Percentiles rank a stretch among this genome's conserved stretches.
These are phyloP conservation scores for Prunus yedoensis DNA, from an alignment of 331 rosid genomes.

Conservation along the genomic window DNA sequence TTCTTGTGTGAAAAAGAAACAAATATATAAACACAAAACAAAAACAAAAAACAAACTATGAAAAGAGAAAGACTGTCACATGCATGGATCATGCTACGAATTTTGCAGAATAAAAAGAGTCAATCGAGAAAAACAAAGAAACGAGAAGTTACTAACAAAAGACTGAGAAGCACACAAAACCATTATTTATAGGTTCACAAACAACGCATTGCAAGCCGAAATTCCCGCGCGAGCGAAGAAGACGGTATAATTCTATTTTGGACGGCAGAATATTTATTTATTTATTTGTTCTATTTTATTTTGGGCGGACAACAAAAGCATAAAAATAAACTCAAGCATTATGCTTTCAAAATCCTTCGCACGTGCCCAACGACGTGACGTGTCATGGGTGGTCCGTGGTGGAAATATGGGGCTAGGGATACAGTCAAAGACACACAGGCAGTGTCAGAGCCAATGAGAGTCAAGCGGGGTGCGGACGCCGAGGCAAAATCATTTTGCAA, in stretches of 20 bases:
- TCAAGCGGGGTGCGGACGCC: background rate
- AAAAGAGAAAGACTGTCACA: background rate
- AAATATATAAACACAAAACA: background rate
- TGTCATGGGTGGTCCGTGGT: background rate
- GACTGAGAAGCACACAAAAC: background rate
- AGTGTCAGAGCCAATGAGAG: background rate
- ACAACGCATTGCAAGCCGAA: conserved; percentile 54
- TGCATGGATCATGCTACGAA: no score
- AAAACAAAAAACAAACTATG: no score
- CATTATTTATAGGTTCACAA: background rate
- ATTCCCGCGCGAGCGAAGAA: conserved; percentile 64
- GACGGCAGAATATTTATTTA: conserved; percentile 1
- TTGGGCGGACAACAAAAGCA: conserved; percentile 37
- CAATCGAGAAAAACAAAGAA: background rate
- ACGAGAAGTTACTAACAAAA: background rate
- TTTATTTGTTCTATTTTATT: background rate
- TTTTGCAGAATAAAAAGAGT: no score
- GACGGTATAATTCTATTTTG: conserved; percentile 22
- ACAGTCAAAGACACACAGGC: background rate
- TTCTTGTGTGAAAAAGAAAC: no score
- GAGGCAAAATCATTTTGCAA: conserved; percentile 53
- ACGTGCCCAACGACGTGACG: conserved; percentile 1
- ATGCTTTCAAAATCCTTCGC: conserved; percentile 1
- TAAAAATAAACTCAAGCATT: background rate
- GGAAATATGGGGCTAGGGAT: background rate